These are phyloP conservation scores for Aureobasidium sp. DNA, from an alignment of 2,329 filamentous ascomycete genomes.

Conservation along the genomic window DNA sequence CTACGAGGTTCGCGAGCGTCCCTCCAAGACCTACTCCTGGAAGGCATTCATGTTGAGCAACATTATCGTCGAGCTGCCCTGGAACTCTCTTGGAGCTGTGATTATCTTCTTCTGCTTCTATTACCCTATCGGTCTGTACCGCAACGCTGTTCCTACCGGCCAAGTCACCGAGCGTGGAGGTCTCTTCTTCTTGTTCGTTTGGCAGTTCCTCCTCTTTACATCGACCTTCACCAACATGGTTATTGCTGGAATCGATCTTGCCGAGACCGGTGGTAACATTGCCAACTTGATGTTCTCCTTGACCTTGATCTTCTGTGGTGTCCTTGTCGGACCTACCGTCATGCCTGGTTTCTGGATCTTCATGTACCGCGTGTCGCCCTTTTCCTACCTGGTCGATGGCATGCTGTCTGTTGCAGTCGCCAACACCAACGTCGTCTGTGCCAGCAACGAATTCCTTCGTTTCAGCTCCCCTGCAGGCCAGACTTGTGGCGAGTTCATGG, in stretches of 20 bases:
- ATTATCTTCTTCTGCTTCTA: slow-evolving; percentile 78
- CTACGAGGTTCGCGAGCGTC: slow-evolving; percentile 79
- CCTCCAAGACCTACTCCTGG: slow-evolving; percentile 80
- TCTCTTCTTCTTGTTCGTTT: slow-evolving; percentile 71
- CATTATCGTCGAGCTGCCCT: slow-evolving; percentile 78
- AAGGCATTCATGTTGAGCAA: slow-evolving; percentile 77
- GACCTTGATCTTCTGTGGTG: slow-evolving; percentile 63
- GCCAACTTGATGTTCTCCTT: slow-evolving; percentile 69
- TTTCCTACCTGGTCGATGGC: slow-evolving; percentile 72
- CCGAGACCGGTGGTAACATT: slow-evolving; percentile 68
- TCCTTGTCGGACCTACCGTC: slow-evolving; percentile 56
- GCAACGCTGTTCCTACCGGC: slow-evolving; percentile 57
- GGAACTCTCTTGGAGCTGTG: slow-evolving; percentile 70
- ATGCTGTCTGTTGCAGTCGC: slow-evolving; percentile 66
- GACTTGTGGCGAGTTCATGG: slow-evolving; percentile 36
- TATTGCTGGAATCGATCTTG: slow-evolving; percentile 67
- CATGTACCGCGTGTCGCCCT: slow-evolving; percentile 75
- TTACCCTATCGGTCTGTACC: slow-evolving; percentile 71
- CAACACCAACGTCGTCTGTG: slow-evolving; percentile 58
- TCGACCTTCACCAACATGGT: slow-evolving; percentile 74
- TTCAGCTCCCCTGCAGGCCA: slow-evolving; percentile 54
- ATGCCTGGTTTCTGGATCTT: slow-evolving; percentile 74
- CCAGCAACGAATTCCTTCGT: slow-evolving; percentile 60
- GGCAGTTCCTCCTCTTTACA: slow-evolving; percentile 70
- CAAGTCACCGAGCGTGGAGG: slow-evolving; percentile 62